Evolutionary conservation across 2,329 filamentous ascomycete species (phyloP).

Genomic region (Diaporthe batatas): DNA sequence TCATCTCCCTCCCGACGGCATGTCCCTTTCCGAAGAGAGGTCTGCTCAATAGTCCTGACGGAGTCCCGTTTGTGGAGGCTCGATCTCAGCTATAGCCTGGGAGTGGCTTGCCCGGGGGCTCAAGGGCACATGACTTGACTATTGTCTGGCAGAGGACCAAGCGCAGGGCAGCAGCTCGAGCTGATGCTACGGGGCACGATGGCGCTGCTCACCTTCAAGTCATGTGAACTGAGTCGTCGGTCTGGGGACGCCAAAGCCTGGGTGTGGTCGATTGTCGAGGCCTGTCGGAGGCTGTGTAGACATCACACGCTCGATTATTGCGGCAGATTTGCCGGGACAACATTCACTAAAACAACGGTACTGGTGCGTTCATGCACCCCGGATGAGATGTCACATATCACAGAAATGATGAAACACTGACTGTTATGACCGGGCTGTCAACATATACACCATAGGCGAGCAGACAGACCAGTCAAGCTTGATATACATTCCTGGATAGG

Average conservation of each 20-base stretch:
- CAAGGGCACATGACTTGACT: slow-evolving; percentile 11
- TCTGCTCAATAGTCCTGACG: neutral
- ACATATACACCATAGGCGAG: too few species aligned
- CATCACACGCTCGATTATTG: neutral
- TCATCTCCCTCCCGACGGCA: slow-evolving; percentile 15
- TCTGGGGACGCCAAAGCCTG: neutral
- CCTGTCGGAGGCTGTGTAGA: neutral
- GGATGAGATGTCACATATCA: too few species aligned
- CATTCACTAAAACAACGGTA: neutral
- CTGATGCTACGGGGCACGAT: neutral
- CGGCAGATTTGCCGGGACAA: neutral
- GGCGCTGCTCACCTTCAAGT: neutral
- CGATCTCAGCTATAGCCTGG: neutral
- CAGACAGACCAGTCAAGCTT: neutral
- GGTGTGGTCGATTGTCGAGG: neutral
- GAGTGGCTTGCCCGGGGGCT: neutral
- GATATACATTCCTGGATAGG: neutral
- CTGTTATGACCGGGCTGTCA: too few species aligned
- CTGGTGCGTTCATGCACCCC: neutral
- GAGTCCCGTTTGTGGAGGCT: neutral
- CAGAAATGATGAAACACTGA: too few species aligned
- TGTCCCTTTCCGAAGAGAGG: neutral
- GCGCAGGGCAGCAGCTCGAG: slow-evolving; percentile 1
- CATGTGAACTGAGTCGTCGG: neutral
- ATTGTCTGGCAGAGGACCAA: slow-evolving; percentile 6